Evolutionary conservation across 495 filamentous ascomycete species (phyloP).

Genomic region (Tuber indicum): DNA sequence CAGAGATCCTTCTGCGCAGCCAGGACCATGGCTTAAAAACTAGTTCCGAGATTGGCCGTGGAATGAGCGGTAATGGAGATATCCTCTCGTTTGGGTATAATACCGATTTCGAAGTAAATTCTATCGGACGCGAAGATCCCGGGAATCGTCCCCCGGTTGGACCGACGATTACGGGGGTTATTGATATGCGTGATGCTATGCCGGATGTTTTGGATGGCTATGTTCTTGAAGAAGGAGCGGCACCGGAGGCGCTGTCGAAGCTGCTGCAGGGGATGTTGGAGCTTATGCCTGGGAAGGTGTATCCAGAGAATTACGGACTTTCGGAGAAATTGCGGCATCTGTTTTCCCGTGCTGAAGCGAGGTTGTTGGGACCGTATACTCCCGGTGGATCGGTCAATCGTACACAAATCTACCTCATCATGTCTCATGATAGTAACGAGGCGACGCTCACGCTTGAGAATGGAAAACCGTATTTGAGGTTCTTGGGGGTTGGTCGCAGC

Average conservation of each 20-base stretch:
- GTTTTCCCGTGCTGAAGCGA: slow-evolving; percentile 49
- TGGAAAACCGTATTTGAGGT: slow-evolving; percentile 56
- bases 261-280: slow-evolving; percentile 56
- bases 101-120: slow-evolving; percentile 50
- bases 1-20: slow-evolving; percentile 61
- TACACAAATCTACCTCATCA: slow-evolving; percentile 63
- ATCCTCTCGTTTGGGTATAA: slow-evolving; percentile 57
- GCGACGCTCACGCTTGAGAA: slow-evolving; percentile 54
- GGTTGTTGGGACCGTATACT: slow-evolving; percentile 54
- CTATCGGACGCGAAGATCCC: slow-evolving; percentile 49
- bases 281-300: slow-evolving; percentile 50
- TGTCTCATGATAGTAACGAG: slow-evolving; percentile 65
- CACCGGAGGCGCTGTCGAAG: slow-evolving; percentile 53
- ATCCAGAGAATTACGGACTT: slow-evolving; percentile 44
- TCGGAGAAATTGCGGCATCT: slow-evolving; percentile 45
- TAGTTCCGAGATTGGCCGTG: slow-evolving; percentile 54
- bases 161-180: slow-evolving; percentile 59
- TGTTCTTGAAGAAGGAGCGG: slow-evolving; percentile 59
- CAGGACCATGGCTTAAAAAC: slow-evolving; percentile 54
- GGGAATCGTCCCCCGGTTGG: slow-evolving; percentile 53
- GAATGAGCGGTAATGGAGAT: slow-evolving; percentile 65
- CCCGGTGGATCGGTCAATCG: slow-evolving; percentile 51
- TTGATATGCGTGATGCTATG: slow-evolving; percentile 54
- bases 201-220: slow-evolving; percentile 56
- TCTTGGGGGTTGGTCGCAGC: slow-evolving; percentile 52